Evolutionary conservation across 768 basidiomycete genomes (phyloP).

Genomic region (Termitomyces sp.): DNA sequence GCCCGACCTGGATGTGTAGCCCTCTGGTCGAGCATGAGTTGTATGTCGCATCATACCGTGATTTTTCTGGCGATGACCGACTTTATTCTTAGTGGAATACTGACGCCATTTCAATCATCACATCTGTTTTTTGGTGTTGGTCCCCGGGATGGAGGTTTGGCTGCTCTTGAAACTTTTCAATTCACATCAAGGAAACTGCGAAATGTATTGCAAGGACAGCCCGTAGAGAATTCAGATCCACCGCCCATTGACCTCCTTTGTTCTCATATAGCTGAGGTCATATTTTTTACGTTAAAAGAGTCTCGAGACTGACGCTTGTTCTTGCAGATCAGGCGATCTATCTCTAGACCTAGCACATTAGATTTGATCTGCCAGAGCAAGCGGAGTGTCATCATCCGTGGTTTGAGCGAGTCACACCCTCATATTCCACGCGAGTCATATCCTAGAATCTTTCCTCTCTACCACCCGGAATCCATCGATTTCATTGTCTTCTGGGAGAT

Average conservation of each 20-base stretch:
- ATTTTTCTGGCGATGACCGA: constrained; percentile 3
- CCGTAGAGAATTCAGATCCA: constrained; percentile 36
- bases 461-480: constrained; percentile 70
- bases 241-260: constrained; percentile 54
- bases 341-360: constrained; percentile 26
- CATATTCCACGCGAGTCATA: constrained; percentile 53
- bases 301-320: constrained; percentile 11
- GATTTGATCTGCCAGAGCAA: constrained; percentile 52
- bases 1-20: constrained; percentile 63
- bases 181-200: constrained; percentile 53
- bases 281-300: background rate
- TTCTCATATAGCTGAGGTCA: constrained; percentile 45
- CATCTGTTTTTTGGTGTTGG: constrained; percentile 40
- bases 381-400: constrained; percentile 34
- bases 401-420: constrained; percentile 38
- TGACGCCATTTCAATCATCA: constrained; percentile 47
- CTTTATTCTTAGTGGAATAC: constrained; percentile 26
- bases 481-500: constrained; percentile 76
- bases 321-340: constrained; percentile 13
- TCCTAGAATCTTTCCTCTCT: constrained; percentile 72
- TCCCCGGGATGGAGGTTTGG: constrained; percentile 31
- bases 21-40: constrained; percentile 29
- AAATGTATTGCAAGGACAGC: constrained; percentile 45
- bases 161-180: constrained; percentile 37
- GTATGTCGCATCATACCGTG: constrained; percentile 34